Conservation (phyloP, 768 basidiomycete species). For the Russula earlei region DNA sequence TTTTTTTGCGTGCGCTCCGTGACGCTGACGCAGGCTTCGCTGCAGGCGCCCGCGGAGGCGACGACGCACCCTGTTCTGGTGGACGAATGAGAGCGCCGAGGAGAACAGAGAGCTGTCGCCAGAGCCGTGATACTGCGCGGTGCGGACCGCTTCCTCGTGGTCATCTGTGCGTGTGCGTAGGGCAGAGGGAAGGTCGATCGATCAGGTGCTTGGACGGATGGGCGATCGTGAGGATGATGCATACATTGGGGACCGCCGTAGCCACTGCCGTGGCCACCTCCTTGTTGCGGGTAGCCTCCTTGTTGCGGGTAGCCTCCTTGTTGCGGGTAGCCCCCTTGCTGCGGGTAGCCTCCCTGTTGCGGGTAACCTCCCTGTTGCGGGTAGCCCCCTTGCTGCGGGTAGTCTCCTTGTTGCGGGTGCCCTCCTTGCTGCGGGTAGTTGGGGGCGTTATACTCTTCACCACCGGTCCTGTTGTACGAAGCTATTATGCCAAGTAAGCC, state of each 20-base stretch:
- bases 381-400: constrained; percentile 28
- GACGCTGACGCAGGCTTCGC: too few species aligned
- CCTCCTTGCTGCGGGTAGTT: constrained; percentile 32
- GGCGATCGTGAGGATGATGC: not conserved
- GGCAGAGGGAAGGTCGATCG: not conserved
- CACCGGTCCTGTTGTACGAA: constrained; percentile 42
- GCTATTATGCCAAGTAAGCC: constrained; percentile 10
- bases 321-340: constrained; percentile 27
- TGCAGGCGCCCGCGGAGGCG: too few species aligned
- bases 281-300: too few species aligned
- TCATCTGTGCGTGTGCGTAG: constrained; percentile 38
- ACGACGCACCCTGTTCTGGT: constrained; percentile 39
- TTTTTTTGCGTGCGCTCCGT: too few species aligned
- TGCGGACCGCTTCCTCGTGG: constrained; percentile 48
- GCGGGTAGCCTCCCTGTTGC: constrained; percentile 27
- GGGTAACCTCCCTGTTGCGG: too few species aligned
- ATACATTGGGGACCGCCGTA: constrained; percentile 20
- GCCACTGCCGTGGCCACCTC: not conserved
- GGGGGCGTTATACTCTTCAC: constrained; percentile 52
- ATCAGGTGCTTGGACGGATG: not conserved
- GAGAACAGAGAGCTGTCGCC: constrained; percentile 51
- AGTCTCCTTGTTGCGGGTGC: too few species aligned
- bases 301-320: constrained; percentile 28
- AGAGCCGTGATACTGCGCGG: constrained; percentile 46
- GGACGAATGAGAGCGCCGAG: constrained; percentile 43